Evolutionary conservation across 1,139 yeast species (phyloP), one percentile per base, ranked within the genome.

Genomic region (Candida anutae): DNA sequence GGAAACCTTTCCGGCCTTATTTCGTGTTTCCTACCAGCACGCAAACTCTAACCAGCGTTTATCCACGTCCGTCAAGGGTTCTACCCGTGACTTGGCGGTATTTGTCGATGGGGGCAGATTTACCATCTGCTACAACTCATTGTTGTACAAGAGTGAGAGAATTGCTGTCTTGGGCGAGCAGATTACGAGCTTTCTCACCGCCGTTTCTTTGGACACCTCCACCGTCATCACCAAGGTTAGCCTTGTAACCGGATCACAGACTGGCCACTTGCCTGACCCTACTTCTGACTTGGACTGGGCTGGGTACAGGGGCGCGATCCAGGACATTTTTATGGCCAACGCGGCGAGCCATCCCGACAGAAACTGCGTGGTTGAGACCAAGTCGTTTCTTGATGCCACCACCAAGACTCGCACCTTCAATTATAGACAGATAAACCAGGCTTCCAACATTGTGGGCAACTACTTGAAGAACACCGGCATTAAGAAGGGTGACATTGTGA

Each of bases 361-460:
- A 48, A 65, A 81, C 3, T 85, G 97, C 61, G 95, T 90, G 25
- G 80, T 88, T 19, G 98, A 90, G 56, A 88, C 98, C 18, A 82
- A 84, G 34, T 77, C 82, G 20, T 73, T 77, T 40, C 46, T 77
- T 42, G 65, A 72, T 25, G 62, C 77, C 10, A 57, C 58, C 5
- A 54, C 77, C 24, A 62, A 65, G 41, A 73, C 85, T 26, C 74
- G 96, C 40, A 58, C 73, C 8, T 90, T 87, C 62, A 77, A 81
- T 13, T 90, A 90, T 53, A 64, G 63, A 43, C 95, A 87, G 50
- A 88, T 90, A 43, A 77, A 90, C 51, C 81, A 84, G 50, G 90
- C 96, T 2, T 87, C 97, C n/a, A 90, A 93, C 45, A 70, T 87
- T 18, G 87, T 90, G 12, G 97, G 95, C 22, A 93, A 90, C 53